Evolutionary conservation across 768 basidiomycete genomes (phyloP), one percentile per base, ranked within the genome.

Genomic region (Lactarius pseudohatsudake): DNA sequence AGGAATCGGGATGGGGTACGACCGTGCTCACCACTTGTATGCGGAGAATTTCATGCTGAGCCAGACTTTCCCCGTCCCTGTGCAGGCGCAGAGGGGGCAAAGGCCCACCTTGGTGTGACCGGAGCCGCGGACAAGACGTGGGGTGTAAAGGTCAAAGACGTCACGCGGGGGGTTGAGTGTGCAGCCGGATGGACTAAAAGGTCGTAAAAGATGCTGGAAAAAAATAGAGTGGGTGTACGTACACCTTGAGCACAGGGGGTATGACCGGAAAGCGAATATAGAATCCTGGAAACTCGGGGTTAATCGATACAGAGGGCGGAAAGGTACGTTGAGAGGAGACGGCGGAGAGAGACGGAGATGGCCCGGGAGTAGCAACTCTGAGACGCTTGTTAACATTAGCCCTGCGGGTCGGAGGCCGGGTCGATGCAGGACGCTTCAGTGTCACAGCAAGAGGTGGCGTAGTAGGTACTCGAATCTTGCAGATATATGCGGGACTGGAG

Each of bases 1-100:
- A 32, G 1, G 26, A 20, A 57, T 0, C 6, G 30, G 13, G 13
- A 32, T 15, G 28, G 41, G 10, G 13, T 38, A 32, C 5, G 30
- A 32, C 50, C 22, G 11, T 28, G 81, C 83, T 18, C 65, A 87
- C 89, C 79, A 91, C 90, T 92, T 92, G 79, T 86, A 92, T 22
- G 91, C 91, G 16, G 87, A 89, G 72, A 89, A 87, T 70, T 92
- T 92, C 84, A 86, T 91, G 2, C 86, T 84, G 40, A 91, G 75
- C 91, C 92, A 93, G 45, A 81, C 80, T 71, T 83, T 85, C 3
- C 83, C 84, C 63, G 82, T 83, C 0, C 91, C 91, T 1, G 89
- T 89, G 10, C 91, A 82, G 50, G 85, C 74, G 71, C 92, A 94
- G 58, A 93, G 83, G 0, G 92, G 92, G 70, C 92, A 94, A 41